Evolutionary conservation across 2,329 filamentous ascomycete genomes (phyloP).

Genomic region (Sporothrix luriei): DNA sequence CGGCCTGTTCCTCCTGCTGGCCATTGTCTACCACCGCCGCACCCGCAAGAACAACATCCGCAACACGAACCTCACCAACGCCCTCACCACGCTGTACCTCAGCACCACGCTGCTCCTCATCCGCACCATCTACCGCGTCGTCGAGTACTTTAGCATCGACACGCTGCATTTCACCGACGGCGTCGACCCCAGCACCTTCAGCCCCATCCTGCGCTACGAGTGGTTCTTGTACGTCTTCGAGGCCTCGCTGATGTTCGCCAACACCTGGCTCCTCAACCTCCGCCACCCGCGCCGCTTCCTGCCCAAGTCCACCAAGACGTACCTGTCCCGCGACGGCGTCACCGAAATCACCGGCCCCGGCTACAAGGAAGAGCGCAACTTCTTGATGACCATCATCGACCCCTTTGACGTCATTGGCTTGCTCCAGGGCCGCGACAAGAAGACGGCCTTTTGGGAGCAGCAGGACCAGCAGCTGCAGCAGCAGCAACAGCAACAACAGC

Average conservation of each 20-base stretch:
- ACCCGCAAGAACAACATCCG: slow-evolving; percentile 46
- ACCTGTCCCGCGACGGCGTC: slow-evolving; percentile 53
- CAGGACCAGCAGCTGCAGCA: not conserved
- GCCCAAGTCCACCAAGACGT: slow-evolving; percentile 53
- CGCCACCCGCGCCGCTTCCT: slow-evolving; percentile 56
- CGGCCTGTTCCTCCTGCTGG: slow-evolving; percentile 52
- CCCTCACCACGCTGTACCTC: slow-evolving; percentile 55
- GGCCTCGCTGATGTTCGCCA: slow-evolving; percentile 55
- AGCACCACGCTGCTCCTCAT: slow-evolving; percentile 53
- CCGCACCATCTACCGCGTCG: slow-evolving; percentile 60
- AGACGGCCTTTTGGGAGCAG: slow-evolving; percentile 37
- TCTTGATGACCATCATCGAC: slow-evolving; percentile 47
- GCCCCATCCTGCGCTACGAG: slow-evolving; percentile 56
- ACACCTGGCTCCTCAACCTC: slow-evolving; percentile 54
- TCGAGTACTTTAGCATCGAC: slow-evolving; percentile 61
- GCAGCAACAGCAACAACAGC: not conserved
- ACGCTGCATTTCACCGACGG: slow-evolving; percentile 60
- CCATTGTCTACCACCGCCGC: slow-evolving; percentile 53
- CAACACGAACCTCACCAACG: slow-evolving; percentile 42
- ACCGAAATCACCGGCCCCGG: slow-evolving; percentile 54
- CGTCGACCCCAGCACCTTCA: slow-evolving; percentile 60
- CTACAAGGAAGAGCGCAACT: slow-evolving; percentile 52
- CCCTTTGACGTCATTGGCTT: slow-evolving; percentile 41
- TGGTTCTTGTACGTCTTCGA: slow-evolving; percentile 64
- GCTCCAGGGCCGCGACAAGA: slow-evolving; percentile 36